Evolutionary conservation across 2,329 filamentous ascomycete genomes (phyloP), one percentile per base, ranked within the genome.

Genomic region (Aureobasidium mangrovei): DNA sequence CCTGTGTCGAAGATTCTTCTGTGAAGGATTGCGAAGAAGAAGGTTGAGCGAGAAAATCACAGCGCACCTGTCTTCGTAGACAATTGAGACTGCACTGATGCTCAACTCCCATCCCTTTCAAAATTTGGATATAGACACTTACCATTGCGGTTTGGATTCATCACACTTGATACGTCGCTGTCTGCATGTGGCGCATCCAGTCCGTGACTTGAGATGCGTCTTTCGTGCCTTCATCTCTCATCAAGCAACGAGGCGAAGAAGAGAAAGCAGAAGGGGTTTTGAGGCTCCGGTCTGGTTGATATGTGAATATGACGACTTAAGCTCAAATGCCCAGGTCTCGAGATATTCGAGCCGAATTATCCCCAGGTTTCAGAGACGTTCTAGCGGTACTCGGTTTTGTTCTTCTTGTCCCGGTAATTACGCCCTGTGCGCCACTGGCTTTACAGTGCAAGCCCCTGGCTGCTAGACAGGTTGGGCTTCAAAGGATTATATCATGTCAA

Each of bases 81-180:
- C 49, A 53, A 10, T 53, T 53, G 31, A 53, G 39, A 29, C 49
- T 53, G 42, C 12, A 12, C 29, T 18, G n/a, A 27, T 12, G 4
- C 4, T 53, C 26, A 45, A 24, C 12, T 10, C 2, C 8, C 33
- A 7, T 7, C 3, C 7, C 12, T 8, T 4, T 4, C 8, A 6
- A 6, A 7, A 4, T 38, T 3, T 18, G 7, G 33, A n/a, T 29
- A 7, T 29, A 7, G n/a, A 43, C 12, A 53, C 49, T 36, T 28
- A 53, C 49, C 49, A 44, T 44, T 53, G 26, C 12, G 49, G 49
- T 24, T 45, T 43, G 6, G 49, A 44, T 39, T 53, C 49, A 31
- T 53, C 49, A 29, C 49, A 53, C 27, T 45, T 43, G 24, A 53
- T 38, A 3, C 49, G 31, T 7, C 49, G 41, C 10, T 28, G 29